phyloP scores from a whole-genome alignment of 257 asterid genomes.

The Parsonsia alboflavescens region DNA sequence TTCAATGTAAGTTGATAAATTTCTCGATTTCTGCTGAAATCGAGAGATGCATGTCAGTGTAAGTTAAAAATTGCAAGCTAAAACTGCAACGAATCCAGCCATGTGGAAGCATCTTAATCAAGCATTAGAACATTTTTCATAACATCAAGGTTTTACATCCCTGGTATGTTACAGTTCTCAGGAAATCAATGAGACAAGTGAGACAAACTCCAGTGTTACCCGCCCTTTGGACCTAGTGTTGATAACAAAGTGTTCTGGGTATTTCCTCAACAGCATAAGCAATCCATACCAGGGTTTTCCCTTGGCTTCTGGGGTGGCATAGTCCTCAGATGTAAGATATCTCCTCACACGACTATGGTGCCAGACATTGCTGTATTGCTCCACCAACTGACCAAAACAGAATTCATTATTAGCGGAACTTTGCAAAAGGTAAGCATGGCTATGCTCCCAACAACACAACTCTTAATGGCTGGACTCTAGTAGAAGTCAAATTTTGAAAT shows the following conservation, averaged over 20 bases:
- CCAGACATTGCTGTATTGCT: constrained; percentile 67
- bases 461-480: no score
- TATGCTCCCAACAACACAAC: no score
- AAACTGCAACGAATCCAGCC: background rate
- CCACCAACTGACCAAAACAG: constrained; percentile 55
- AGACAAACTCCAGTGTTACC: constrained; percentile 64
- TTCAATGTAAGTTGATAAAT: no score
- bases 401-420: background rate
- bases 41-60: background rate
- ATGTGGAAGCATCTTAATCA: constrained; percentile 3
- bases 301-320: constrained; percentile 52
- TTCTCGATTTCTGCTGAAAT: background rate
- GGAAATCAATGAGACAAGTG: constrained; percentile 77
- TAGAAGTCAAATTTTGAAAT: background rate
- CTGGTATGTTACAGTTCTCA: constrained; percentile 30
- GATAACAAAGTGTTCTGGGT: constrained; percentile 89
- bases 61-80: constrained; percentile 2
- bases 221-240: constrained; percentile 87
- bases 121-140: background rate
- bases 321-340: constrained; percentile 75
- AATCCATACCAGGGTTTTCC: constrained; percentile 93
- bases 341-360: constrained; percentile 84
- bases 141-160: background rate
- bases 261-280: constrained; percentile 76
- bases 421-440: background rate